Evolutionary conservation across 371 early-diverging fungal species (phyloP).

Genomic region (Amoeboaphelidium protococcarum): DNA sequence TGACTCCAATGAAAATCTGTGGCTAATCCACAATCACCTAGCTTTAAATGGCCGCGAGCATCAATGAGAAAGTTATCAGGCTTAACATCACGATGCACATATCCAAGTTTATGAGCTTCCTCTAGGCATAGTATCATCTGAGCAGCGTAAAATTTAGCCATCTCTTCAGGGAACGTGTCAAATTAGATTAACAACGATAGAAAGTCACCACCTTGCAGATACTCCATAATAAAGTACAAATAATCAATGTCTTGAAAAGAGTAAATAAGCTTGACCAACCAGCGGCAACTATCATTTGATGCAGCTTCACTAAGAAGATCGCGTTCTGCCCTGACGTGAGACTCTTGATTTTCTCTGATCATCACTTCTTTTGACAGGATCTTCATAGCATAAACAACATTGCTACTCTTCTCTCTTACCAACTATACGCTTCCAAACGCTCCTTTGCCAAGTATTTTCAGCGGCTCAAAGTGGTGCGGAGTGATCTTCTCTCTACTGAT

Average conservation of each 20-base stretch:
- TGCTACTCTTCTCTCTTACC: neutral
- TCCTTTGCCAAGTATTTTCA: neutral
- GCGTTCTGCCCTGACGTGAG: neutral
- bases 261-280: slow-evolving; percentile 2
- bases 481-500: slow-evolving; percentile 14
- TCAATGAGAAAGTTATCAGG: slow-evolving; percentile 18
- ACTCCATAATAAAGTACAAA: slow-evolving; percentile 1
- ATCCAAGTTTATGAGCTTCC: neutral
- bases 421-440: neutral
- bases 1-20: slow-evolving; percentile 25
- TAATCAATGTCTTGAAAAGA: slow-evolving; percentile 1
- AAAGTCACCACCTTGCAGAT: neutral
- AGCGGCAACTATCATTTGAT: slow-evolving; percentile 3
- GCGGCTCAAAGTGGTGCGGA: slow-evolving; percentile 9
- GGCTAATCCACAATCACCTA: slow-evolving; percentile 24
- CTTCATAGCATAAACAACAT: neutral
- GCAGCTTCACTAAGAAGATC: neutral
- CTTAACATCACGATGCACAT: slow-evolving; percentile 16
- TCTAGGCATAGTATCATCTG: neutral
- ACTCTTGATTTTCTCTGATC: neutral
- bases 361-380: neutral
- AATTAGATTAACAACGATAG: neutral
- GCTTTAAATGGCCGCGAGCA: slow-evolving; percentile 12
- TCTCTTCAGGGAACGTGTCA: neutral
- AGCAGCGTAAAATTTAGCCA: neutral